Conservation (phyloP, 148 eudicot species). For the Cornus florida region DNA sequence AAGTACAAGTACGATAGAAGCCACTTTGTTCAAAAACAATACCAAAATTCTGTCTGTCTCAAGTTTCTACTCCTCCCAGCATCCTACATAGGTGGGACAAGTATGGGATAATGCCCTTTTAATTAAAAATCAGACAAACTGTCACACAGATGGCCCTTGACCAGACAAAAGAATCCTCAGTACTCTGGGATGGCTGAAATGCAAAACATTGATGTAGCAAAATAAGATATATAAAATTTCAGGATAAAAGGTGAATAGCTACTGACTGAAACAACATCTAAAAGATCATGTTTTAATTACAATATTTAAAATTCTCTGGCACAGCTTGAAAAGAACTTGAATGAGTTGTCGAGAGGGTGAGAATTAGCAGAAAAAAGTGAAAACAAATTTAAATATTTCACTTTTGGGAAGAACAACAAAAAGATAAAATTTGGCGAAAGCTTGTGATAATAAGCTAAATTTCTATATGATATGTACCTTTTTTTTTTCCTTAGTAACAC, state of each 20-base stretch:
- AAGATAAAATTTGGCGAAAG: background rate
- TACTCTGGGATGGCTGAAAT: background rate
- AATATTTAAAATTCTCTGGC: background rate
- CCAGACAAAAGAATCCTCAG: background rate
- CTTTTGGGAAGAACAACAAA: background rate
- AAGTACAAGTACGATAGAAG: too few species aligned
- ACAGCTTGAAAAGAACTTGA: background rate
- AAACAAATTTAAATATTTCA: background rate
- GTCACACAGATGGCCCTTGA: background rate
- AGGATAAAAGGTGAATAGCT: background rate
- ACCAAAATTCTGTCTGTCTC: too few species aligned
- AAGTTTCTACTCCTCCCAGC: too few species aligned
- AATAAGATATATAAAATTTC: background rate
- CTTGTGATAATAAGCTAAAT: background rate
- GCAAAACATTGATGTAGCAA: background rate
- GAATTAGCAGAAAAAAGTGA: background rate
- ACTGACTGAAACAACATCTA: too few species aligned
- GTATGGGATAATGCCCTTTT: too few species aligned
- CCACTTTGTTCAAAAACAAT: too few species aligned
- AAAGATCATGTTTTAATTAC: background rate
- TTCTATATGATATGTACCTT: background rate
- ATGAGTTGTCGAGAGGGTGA: background rate
- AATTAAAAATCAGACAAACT: background rate
- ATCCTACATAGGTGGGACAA: too few species aligned
- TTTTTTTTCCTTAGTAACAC: background rate